Evolutionary conservation across 768 basidiomycete species (phyloP), one percentile per base, ranked within the genome.

Genomic region (Pleurotus sapidus): DNA sequence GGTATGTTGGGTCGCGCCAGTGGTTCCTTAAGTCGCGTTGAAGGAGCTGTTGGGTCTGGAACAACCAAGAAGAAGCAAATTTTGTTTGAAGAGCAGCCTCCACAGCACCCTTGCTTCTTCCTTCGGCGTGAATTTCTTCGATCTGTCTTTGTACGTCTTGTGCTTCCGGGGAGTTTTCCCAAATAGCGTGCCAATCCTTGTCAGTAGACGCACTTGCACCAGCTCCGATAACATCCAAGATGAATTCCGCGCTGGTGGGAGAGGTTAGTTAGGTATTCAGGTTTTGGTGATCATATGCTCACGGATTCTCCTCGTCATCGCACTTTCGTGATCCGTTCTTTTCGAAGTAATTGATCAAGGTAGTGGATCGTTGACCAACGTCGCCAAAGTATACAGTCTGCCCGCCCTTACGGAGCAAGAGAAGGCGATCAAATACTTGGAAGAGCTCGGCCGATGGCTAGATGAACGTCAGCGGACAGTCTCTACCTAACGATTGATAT

Each of bases 391-490:
- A 91, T 6, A 87, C 87, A 3, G 78, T 86, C 62, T 88, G 70
- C 56, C 94, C 94, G 11, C 94, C 93, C 61, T 84, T 83, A 46
- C 84, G 80, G 3, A 96, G 77, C 0, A 96, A 78, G 6, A 95
- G 74, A 1, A 96, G 73, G 27, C 87, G 73, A 64, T 95, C 93
- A 61, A 95, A 95, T 45, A 75, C 76, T 63, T 90, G 83, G 76
- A 94, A 95, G 24, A 94, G 74, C 65, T 93, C 85, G 2, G 89
- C 89, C 23, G 91, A 93, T 38, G 93, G 93, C 76, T 90, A 79
- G 78, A 62, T 78, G 77, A 20, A 46, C 60, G 45, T 34, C 30
- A 34, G 11, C 3, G 30, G 9, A 7, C 9, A 34, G 2, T 34
- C 30, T 7, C 8, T 2, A 34, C 0, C 30, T 9, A 34, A 11